Base-by-base conservation (phyloP, 257 asterid species). In the Schizonepeta tenuifolia region DNA sequence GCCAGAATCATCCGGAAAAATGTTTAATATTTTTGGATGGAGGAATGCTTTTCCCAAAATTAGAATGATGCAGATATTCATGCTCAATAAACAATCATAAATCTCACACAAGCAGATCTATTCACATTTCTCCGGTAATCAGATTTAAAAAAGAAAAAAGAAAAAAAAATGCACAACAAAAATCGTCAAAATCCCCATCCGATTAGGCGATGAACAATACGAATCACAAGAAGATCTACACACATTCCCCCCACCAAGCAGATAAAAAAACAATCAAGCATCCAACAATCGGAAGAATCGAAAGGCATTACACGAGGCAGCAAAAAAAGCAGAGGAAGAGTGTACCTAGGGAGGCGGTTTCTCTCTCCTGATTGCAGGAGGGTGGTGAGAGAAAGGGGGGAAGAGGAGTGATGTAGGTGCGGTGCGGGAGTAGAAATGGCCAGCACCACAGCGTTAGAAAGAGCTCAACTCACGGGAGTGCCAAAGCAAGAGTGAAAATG, bases 1-100 rank as follows among this genome's bases (percentile, higher is more conserved):
- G 36, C 36, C 36, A 31, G 5, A 31, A 31, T 36, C 18, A 8
- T 3, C 18, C 40, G 11, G 11, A 31, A 57, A 62, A 44, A 78
- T 90, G 92, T 79, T 92, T 73, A 87, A 79, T 60, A 14, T 84
- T 71, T 88, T 90, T 65, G 93, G 98, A 10, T 93, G 98, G 97
- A 83, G 91, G 82, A 90, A 88, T 80, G 97, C 96, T 72, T 12
- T n/a, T n/a, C n/a, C n/a, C n/a, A n/a, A n/a, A n/a, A n/a, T n/a
- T n/a, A n/a, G n/a, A n/a, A n/a, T n/a, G n/a, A n/a, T n/a, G n/a
- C n/a, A n/a, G n/a, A n/a, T n/a, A n/a, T n/a, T n/a, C n/a, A n/a
- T n/a, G n/a, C n/a, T n/a, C n/a, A n/a, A n/a, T n/a, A n/a, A n/a
- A n/a, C 24, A 6, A n/a, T n/a, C n/a, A n/a, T n/a, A n/a, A n/a